A percentile compares a stretch with the other conserved stretches of the same genome.
These are phyloP conservation scores for Herpetospermum pedunculosum DNA, from an alignment of 306 rosid genomes.

Conservation along the genomic window DNA sequence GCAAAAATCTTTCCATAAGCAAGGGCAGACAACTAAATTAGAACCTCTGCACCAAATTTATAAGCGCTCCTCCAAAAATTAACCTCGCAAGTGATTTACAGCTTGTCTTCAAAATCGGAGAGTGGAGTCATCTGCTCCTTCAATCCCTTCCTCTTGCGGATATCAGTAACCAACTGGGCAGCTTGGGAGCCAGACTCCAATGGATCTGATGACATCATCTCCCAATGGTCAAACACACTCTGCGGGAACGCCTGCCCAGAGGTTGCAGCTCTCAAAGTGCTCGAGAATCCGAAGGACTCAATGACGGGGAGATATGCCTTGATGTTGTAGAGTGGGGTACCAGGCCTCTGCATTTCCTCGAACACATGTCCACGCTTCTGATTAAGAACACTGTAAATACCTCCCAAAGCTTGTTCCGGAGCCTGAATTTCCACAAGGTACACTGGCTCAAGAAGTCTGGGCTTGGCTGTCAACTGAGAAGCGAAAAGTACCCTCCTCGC, in stretches of 20 bases:
- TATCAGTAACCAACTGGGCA: slow-evolving; percentile 36
- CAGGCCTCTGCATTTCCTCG: slow-evolving; percentile 69
- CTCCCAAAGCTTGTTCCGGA: slow-evolving; percentile 75
- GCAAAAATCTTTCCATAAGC: neutral
- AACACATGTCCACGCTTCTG: slow-evolving; percentile 76
- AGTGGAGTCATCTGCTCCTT: slow-evolving; percentile 32
- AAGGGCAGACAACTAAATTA: neutral
- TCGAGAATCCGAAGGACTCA: slow-evolving; percentile 71
- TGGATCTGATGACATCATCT: slow-evolving; percentile 78
- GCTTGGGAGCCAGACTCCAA: slow-evolving; percentile 71
- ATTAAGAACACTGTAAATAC: slow-evolving; percentile 73
- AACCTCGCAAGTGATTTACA: neutral
- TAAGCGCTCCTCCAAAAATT: neutral
- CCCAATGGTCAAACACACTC: slow-evolving; percentile 93
- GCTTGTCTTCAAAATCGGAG: slow-evolving; percentile 30
- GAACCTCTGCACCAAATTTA: neutral
- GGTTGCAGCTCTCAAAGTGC: slow-evolving; percentile 71
- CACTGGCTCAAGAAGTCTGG: slow-evolving; percentile 79
- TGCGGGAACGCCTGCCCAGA: slow-evolving; percentile 97
- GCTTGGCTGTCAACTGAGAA: slow-evolving; percentile 61
- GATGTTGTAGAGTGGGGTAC: slow-evolving; percentile 74
- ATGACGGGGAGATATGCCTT: slow-evolving; percentile 70
- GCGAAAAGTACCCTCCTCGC: slow-evolving; percentile 77
- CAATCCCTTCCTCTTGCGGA: slow-evolving; percentile 94
- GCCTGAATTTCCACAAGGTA: slow-evolving; percentile 83